Conservation (phyloP, 768 basidiomycete genomes). For the Boletales sp. region DNA sequence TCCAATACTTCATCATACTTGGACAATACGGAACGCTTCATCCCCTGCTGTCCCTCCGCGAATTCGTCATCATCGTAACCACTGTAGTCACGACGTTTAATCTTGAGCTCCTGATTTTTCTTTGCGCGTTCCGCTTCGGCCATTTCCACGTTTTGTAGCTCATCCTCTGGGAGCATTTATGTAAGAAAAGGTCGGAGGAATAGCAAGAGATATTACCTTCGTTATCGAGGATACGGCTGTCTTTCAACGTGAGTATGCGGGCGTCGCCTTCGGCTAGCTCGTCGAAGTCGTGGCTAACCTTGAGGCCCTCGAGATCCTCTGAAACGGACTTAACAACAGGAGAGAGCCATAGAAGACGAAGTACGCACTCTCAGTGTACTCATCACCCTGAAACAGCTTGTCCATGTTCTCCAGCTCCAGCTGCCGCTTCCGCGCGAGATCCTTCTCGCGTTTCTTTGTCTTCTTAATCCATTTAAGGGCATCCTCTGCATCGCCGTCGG, state of each 20-base stretch:
- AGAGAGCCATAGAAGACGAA: background rate
- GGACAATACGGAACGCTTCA: slow-evolving; percentile 77
- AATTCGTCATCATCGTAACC: slow-evolving; percentile 98
- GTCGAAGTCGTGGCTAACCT: slow-evolving; percentile 94
- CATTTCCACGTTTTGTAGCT: slow-evolving; percentile 93
- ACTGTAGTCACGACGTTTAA: slow-evolving; percentile 85
- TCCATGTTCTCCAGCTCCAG: slow-evolving; percentile 85
- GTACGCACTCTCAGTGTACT: slow-evolving; percentile 83
- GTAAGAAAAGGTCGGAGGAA: background rate
- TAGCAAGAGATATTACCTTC: slow-evolving; percentile 57
- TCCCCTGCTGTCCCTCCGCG: slow-evolving; percentile 63
- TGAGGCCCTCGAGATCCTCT: slow-evolving; percentile 92
- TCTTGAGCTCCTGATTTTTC: slow-evolving; percentile 81
- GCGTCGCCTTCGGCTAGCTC: slow-evolving; percentile 92
- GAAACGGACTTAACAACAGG: slow-evolving; percentile 1
- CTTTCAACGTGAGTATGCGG: slow-evolving; percentile 94
- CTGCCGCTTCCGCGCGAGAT: slow-evolving; percentile 78
- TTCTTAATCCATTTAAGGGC: slow-evolving; percentile 89
- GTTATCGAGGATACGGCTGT: slow-evolving; percentile 90
- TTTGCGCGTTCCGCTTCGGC: slow-evolving; percentile 81
- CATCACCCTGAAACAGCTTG: slow-evolving; percentile 61
- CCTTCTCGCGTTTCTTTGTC: slow-evolving; percentile 87
- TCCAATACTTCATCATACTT: slow-evolving; percentile 95
- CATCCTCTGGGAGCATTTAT: slow-evolving; percentile 71
- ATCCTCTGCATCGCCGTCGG: slow-evolving; percentile 73